Base-by-base conservation (phyloP, 768 basidiomycete species). In the Kwoniella dendrophila region DNA sequence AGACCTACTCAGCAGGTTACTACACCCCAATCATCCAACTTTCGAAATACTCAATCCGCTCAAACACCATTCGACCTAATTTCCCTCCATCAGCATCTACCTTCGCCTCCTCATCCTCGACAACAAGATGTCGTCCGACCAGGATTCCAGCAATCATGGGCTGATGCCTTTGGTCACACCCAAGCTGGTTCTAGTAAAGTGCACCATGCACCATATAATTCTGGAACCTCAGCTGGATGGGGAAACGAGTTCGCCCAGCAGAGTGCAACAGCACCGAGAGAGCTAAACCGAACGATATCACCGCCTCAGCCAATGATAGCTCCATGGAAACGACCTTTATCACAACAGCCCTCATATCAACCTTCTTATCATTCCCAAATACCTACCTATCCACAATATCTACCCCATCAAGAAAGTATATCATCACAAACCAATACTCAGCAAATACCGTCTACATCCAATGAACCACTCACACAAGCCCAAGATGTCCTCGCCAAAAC, bases 21-120 rank as follows among this genome's bases (percentile, higher is more conserved):
- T 16, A 7, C 52, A 33, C 24, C 27, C 7, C 36, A 22, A 53
- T 32, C 55, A 44, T 44, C 50, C 10, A 22, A 5, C 24, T 26
- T 27, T 24, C 58, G 43, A 26, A n/a, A 34, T 20, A 43, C 41
- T 30, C 50, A 58, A 12, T 16, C 61, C 55, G 18, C 59, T 36
- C 34, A 51, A 33, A 45, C 60, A 4, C 38, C 74, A 1, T 71
- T 73, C 64, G 74, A 75, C 40, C 66, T 75, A 18, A 59, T 67
- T 14, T 51, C 70, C 11, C 67, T 75, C 0, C 57, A 67, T 1
- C 51, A 66, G 5, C 71, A 75, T 27, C 62, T 75, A 4, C 24
- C 58, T 5, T 64, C 72, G 16, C 41, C 64, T 22, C 57, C 60
- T 18, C 16, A 20, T 43, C 33, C 38, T 36, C 47, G 55, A 12